Conservation (phyloP, 1,284 basidiomycete genomes). For the Puccinia triticina region DNA sequence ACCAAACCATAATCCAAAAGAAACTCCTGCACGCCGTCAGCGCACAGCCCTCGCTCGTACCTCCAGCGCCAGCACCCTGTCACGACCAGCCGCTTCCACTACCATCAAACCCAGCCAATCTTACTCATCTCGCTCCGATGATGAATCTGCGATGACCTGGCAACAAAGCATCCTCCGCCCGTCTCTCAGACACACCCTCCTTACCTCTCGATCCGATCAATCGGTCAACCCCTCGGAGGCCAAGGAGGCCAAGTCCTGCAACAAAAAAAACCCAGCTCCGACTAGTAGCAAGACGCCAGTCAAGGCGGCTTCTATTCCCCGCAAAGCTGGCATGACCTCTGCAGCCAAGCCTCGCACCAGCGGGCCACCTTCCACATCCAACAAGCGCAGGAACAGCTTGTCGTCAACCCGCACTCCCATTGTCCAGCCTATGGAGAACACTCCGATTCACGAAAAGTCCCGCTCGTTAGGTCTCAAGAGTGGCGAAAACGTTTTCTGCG, state of each 20-base stretch:
- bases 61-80: constrained; percentile 6
- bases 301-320: constrained; percentile 6
- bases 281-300: constrained; percentile 15
- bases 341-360: background rate
- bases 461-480: background rate
- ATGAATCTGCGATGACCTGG: constrained; percentile 47
- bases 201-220: background rate
- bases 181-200: constrained; percentile 11
- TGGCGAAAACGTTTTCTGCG: constrained; percentile 1
- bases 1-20: background rate
- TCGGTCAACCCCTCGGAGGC: background rate
- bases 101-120: background rate
- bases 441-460: background rate
- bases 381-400: constrained; percentile 36
- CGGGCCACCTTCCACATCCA: background rate
- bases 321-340: background rate
- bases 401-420: background rate
- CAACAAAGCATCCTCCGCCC: constrained; percentile 42
- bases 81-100: background rate
- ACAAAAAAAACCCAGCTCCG: constrained; percentile 11
- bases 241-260: constrained; percentile 25
- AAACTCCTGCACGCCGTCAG: constrained; percentile 20
- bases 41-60: constrained; percentile 19
- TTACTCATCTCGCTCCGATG: constrained; percentile 22
- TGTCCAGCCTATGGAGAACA: background rate